A percentile compares a stretch with the other conserved stretches of the same genome.
Conservation (phyloP, 306 rosid species). For the Hippophae tibetana region DNA sequence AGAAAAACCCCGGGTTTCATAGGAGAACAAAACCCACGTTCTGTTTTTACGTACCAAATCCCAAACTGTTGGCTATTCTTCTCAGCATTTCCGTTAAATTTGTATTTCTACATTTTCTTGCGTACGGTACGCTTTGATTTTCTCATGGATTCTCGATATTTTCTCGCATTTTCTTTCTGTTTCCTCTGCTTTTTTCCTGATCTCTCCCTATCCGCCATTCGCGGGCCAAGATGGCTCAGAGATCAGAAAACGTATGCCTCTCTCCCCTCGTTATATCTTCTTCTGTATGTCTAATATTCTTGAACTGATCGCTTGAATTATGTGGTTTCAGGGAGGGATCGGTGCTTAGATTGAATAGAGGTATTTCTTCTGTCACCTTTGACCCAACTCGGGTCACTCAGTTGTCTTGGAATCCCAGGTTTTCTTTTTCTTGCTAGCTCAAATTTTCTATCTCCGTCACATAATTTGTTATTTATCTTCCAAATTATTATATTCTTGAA, state of each 20-base stretch:
- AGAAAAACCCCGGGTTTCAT: no score
- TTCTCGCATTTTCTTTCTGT: conserved; percentile 26
- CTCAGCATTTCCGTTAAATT: no score
- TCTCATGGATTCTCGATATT: conserved; percentile 34
- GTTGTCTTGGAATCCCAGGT: conserved; percentile 94
- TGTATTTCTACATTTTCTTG: no score
- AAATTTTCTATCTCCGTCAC: conserved; percentile 4
- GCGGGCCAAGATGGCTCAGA: conserved; percentile 26
- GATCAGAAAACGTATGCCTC: conserved; percentile 30
- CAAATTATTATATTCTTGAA: not conserved
- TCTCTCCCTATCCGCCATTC: conserved; percentile 39
- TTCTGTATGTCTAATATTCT: not conserved
- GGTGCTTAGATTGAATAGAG: conserved; percentile 36
- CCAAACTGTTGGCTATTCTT: no score
- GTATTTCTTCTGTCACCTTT: conserved; percentile 33
- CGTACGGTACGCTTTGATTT: not conserved
- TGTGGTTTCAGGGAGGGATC: conserved; percentile 41
- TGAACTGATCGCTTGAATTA: not conserved
- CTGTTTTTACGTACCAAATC: no score
- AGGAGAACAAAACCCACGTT: no score
- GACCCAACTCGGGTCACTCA: conserved; percentile 78
- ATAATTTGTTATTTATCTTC: not conserved
- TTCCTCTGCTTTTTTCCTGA: conserved; percentile 33
- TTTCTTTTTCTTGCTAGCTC: no score
- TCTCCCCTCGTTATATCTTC: no score